These are phyloP conservation scores for Cyclotella sp. DNA, from an alignment of 108 stramenopile species.

Conservation along the genomic window DNA sequence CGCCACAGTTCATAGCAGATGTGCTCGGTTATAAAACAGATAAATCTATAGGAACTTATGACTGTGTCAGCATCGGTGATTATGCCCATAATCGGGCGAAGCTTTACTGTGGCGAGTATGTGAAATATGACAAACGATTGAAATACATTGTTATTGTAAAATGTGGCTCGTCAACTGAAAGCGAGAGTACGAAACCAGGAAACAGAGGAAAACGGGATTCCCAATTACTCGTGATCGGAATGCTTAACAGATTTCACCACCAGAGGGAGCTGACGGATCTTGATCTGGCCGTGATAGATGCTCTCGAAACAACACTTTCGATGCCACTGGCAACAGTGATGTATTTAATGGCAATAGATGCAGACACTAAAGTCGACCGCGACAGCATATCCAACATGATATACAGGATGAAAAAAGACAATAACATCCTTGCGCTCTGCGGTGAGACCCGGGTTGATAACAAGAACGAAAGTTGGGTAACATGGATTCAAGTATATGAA, in stretches of 20 bases:
- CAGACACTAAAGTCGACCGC: constrained; percentile 51
- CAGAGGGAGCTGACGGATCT: no score
- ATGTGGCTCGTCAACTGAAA: constrained; percentile 54
- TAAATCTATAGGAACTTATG: constrained; percentile 24
- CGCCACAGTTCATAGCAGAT: constrained; percentile 46
- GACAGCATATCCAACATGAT: constrained; percentile 55
- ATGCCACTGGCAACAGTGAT: background rate
- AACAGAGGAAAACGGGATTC: constrained; percentile 67
- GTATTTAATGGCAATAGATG: constrained; percentile 60
- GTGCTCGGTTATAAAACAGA: constrained; percentile 45
- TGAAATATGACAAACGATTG: no score
- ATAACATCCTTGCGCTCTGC: constrained; percentile 53
- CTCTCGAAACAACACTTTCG: no score
- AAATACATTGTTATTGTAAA: constrained; percentile 67
- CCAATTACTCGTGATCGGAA: constrained; percentile 49
- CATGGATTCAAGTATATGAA: constrained; percentile 67
- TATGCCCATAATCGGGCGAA: constrained; percentile 43
- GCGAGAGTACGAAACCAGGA: constrained; percentile 33
- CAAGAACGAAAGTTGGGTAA: constrained; percentile 53
- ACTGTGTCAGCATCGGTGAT: constrained; percentile 56
- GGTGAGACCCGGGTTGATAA: constrained; percentile 67
- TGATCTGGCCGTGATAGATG: no score
- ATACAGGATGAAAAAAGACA: constrained; percentile 53
- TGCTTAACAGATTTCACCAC: constrained; percentile 59
- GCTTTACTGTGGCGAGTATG: constrained; percentile 53